Evolutionary conservation across 257 asterid genomes (phyloP), one percentile per base, ranked within the genome.

Genomic region (Asclepias syriaca): DNA sequence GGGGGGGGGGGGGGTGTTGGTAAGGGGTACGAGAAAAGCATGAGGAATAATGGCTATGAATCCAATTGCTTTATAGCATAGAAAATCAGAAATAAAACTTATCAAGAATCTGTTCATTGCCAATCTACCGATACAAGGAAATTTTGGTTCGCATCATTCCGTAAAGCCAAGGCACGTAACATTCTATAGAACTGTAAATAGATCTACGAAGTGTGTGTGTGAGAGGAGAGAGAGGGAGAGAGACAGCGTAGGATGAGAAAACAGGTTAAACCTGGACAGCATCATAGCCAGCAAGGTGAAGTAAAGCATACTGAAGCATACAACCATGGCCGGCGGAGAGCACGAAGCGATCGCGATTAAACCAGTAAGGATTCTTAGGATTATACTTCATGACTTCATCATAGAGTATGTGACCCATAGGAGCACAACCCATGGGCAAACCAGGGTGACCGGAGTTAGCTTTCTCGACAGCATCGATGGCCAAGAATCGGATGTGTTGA

Each of bases 361-460:
- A 91, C 99, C 99, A 94, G 58, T 86, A 89, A 29, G 99, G 97
- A 37, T 94, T 91, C 88, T 88, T 94, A n/a, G 99, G 99, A 72
- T 91, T 91, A 75, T 87, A 91, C 88, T 79, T 91, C 99, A 94
- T 89, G 53, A 94, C 87, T 84, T 91, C 97, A 70, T 94, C 97
- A 78, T 88, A 94, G 85, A 94, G 72, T 24, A 94, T 76, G 64
- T 94, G 99, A n/a, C 92, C 99, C 93, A 91, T 88, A 39, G 99
- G 99, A 16, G 88, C 88, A 72, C 84, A 79, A n/a, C 88, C 86
- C 88, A 84, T 84, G 8, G 88, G 86, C 19, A 82, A 58, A 56
- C 88, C 88, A 7, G 88, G 88, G 69, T 84, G 88, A 13, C 88
- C 88, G 11, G 86, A 81, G 34, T 82, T 82, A 1, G 88, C 88